Percentiles rank a stretch among this genome's conserved stretches.
Evolutionary conservation across 192 early-diverging fungal species (phyloP).

Genomic region (Umbelopsis vinacea): DNA sequence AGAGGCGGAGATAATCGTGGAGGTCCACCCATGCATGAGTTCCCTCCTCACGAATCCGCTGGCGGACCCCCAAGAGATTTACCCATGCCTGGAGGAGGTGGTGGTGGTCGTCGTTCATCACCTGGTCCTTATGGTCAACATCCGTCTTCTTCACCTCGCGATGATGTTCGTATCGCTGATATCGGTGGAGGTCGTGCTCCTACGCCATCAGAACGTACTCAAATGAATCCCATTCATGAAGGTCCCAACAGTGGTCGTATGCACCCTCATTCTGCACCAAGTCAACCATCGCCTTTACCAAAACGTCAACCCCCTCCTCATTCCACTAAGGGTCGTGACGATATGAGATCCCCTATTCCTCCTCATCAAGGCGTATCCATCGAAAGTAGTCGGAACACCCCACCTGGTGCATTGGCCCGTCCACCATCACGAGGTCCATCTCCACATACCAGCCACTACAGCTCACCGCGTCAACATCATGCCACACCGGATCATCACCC

Average conservation of each 20-base stretch:
- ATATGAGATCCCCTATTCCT: constrained; percentile 31
- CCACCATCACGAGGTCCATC: constrained; percentile 24
- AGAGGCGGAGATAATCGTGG: constrained; percentile 24
- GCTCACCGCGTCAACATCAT: constrained; percentile 17
- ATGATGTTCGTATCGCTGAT: constrained; percentile 43
- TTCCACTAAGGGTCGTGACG: constrained; percentile 4
- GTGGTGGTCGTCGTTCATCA: constrained; percentile 30
- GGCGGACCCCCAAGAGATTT: constrained; percentile 37
- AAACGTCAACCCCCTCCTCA: neutral
- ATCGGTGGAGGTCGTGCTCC: constrained; percentile 40
- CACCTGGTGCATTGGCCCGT: constrained; percentile 1
- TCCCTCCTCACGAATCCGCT: constrained; percentile 27
- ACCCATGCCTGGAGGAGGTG: constrained; percentile 37
- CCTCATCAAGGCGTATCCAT: neutral
- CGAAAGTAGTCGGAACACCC: neutral
- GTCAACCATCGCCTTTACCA: neutral
- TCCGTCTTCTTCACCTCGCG: constrained; percentile 20
- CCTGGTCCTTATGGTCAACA: constrained; percentile 31
- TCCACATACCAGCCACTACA: constrained; percentile 17
- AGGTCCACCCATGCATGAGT: constrained; percentile 23
- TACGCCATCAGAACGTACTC: constrained; percentile 39
- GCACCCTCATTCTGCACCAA: constrained; percentile 4
- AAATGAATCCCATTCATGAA: constrained; percentile 48
- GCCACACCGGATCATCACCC: neutral
- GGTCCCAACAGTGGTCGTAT: neutral